Evolutionary conservation across 148 eudicot species (phyloP).

Genomic region (Heliosperma pusillum): DNA sequence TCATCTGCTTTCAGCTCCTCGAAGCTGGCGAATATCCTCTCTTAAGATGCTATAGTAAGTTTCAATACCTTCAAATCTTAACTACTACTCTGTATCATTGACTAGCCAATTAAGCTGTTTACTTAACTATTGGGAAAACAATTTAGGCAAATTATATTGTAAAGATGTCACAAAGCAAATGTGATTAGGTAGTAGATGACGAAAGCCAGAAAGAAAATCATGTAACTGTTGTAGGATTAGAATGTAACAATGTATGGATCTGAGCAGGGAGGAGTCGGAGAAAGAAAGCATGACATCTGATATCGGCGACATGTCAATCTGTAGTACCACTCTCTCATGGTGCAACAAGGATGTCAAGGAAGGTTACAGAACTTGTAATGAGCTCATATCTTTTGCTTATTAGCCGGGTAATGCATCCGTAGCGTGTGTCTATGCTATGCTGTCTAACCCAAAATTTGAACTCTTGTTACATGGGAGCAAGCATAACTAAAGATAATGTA

Average conservation of each 20-base stretch:
- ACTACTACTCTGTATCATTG: too few species aligned
- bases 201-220: too few species aligned
- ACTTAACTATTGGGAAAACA: too few species aligned
- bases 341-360: background rate
- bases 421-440: background rate
- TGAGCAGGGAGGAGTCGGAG: background rate
- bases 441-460: background rate
- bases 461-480: too few species aligned
- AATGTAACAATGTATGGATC: background rate
- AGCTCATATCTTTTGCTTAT: background rate
- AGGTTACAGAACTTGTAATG: conserved; percentile 2
- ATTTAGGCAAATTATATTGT: too few species aligned
- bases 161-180: background rate
- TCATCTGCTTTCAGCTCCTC: conserved; percentile 19
- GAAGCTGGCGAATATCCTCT: conserved; percentile 4
- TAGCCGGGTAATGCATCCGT: background rate
- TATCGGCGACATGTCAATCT: background rate
- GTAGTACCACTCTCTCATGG: background rate
- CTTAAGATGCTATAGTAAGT: conserved; percentile 20
- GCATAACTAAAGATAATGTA: too few species aligned
- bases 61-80: too few species aligned
- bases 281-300: background rate
- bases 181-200: too few species aligned
- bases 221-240: background rate
- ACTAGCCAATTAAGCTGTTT: too few species aligned